Evolutionary conservation across 768 basidiomycete genomes (phyloP), one percentile per base, ranked within the genome.

Genomic region (Kwoniella europaea): DNA sequence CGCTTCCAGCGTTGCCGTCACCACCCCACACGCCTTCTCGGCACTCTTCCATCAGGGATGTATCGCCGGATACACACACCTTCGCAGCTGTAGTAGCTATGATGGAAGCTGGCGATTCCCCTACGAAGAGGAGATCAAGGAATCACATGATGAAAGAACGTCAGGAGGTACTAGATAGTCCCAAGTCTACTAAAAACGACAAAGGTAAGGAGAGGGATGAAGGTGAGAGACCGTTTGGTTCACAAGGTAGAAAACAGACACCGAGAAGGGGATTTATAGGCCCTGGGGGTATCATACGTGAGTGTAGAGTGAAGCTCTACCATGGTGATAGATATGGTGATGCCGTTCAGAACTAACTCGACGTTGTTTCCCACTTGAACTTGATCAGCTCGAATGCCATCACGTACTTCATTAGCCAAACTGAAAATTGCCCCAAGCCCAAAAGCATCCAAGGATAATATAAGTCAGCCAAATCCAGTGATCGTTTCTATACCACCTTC

Each of bases 201-300:
- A 67, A 65, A 54, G 74, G 61, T 12, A 67, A 65, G n/a, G 59
- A 24, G 10, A 71, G 61, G 35, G 60, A 65, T 50, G 41, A 53
- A 3, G 59, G 29, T 22, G 64, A 65, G 43, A 72, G 67, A 24
- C 63, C 53, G 10, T 35, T 16, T 7, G 3, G 35, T 0, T 29
- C 13, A 4, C 42, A 52, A 57, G 73, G 76, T 1, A 68, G 76
- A 58, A 50, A 66, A 55, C 76, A 75, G 70, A 77, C 67, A 5
- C 67, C 69, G 9, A 65, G 74, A 54, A 66, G 74, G 56, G 70
- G 64, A 20, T 55, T 68, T 6, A 57, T 75, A 20, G 76, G 76
- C 20, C 69, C 74, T 41, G 70, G 76, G 4, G 76, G 71, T 12
- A 66, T 74, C 35, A 65, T 75, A 20, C 59, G 76, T 73, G 62